phyloP scores from a whole-genome alignment of 176 grass and related monocot species.

The Microstegium vimineum region DNA sequence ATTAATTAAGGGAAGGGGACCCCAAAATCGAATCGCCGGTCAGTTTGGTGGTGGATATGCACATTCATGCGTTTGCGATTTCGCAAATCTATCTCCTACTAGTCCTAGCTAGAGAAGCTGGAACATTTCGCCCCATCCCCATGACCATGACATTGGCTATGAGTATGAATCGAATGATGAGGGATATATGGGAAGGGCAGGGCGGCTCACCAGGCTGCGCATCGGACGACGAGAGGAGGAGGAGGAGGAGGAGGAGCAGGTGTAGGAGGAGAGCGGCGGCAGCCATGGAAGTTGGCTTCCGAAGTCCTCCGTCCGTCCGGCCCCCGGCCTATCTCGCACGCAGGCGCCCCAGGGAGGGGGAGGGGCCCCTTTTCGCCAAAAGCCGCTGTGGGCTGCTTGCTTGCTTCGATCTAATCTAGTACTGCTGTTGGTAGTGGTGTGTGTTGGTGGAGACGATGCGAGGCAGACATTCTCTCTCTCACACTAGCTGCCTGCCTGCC shows the following conservation, averaged over 20 bases:
- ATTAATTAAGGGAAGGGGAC: too few relatives aligned
- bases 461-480: too few relatives aligned
- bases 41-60: background rate
- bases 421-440: too few relatives aligned
- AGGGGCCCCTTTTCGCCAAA: too few relatives aligned
- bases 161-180: background rate
- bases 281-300: constrained; percentile 8
- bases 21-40: background rate
- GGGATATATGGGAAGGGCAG: background rate
- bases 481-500: too few relatives aligned
- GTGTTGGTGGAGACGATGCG: too few relatives aligned
- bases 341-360: too few relatives aligned
- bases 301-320: background rate
- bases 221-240: constrained; percentile 1
- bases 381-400: too few relatives aligned
- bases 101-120: background rate
- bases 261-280: background rate
- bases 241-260: background rate
- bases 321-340: too few relatives aligned
- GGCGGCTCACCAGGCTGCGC: constrained; percentile 39
- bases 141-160: background rate
- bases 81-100: background rate
- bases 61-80: background rate
- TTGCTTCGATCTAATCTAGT: too few relatives aligned
- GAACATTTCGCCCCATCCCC: background rate